These are phyloP conservation scores for Kwoniella heveanensis DNA, from an alignment of 768 basidiomycete species.

Conservation along the genomic window DNA sequence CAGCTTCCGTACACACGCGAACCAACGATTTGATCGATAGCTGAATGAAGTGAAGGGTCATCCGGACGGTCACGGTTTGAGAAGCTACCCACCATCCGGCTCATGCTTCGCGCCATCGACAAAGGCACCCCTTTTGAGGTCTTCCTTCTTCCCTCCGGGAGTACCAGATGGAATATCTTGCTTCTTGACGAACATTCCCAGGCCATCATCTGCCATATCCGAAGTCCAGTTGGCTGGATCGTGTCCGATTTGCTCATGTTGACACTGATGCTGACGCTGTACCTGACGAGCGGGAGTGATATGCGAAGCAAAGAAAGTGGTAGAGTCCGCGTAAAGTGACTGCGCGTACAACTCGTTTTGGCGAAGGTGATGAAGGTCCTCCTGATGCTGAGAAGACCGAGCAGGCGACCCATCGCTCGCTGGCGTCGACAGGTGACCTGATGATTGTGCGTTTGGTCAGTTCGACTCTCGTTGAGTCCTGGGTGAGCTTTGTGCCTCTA, in stretches of 20 bases:
- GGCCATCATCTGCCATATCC: constrained; percentile 21
- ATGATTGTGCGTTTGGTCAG: neutral
- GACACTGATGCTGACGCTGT: neutral
- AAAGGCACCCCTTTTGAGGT: constrained; percentile 26
- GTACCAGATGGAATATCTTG: constrained; percentile 39
- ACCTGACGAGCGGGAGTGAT: constrained; percentile 3
- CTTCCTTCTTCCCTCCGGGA: constrained; percentile 37
- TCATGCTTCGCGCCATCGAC: constrained; percentile 32
- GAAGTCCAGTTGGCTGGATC: neutral
- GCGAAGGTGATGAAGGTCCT: neutral
- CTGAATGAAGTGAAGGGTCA: too few relatives aligned
- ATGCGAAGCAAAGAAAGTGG: constrained; percentile 17
- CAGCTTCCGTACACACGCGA: too few relatives aligned
- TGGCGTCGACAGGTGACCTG: constrained; percentile 27
- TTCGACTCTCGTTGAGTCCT: too few relatives aligned
- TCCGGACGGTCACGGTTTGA: too few relatives aligned
- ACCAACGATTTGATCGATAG: too few relatives aligned
- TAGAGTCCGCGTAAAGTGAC: constrained; percentile 17
- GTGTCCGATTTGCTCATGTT: neutral
- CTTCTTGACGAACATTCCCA: constrained; percentile 24
- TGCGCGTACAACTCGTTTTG: constrained; percentile 14
- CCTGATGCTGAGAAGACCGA: neutral
- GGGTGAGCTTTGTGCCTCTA: too few relatives aligned
- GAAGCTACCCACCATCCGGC: constrained; percentile 25
- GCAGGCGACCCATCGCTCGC: constrained; percentile 11